Base-by-base conservation (phyloP, 73 alveolate species). In the Paramecium sexaurelia region DNA sequence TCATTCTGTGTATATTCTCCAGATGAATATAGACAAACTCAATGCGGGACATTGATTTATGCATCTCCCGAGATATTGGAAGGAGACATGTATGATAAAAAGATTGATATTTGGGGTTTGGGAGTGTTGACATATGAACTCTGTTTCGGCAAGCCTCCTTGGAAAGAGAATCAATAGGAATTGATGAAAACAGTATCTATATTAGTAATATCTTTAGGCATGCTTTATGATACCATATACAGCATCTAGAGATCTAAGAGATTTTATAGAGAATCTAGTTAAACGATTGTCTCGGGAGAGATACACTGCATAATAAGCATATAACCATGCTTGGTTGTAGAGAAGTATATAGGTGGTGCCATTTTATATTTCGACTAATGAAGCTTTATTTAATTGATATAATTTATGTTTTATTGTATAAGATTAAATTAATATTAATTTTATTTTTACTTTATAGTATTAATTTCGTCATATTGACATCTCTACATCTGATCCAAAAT, bases 31-130 rank as follows among this genome's bases (percentile, higher is more conserved):
- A 92, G 98, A 95, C 85, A 94, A 69, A 98, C 99, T 1, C 96
- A 96, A 91, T 97, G 99, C 71, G 99, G 99, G 3, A 98, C 99
- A 11, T 95, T 96, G 57, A 99, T 97, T 84, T 98, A 98, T 91
- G 95, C 97, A 98, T 98, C 99, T 6, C 99, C 99, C 19, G 99
- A 98, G 89, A 97, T 98, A 95, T 84, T 98, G 19, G 85, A 87
- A 56, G 96, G 94, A 36, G 92, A 92, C 19, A 92, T 95, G 0
- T 98, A 98, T 75, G 96, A 95, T 82, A 95, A 95, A 55, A 91
- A 97, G 39, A 93, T 95, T 5, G 99, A 98, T 90, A 91, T 97
- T 19, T 98, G 99, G 99, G 93, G 98, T 27, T 90, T 98, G 27
- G 99, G 99, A 19, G 95, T 97, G 19, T 92, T 97, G 66, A 95